These are phyloP conservation scores for Gracilaria gracilis DNA, from an alignment of 23 red algal species.

Conservation along the genomic window DNA sequence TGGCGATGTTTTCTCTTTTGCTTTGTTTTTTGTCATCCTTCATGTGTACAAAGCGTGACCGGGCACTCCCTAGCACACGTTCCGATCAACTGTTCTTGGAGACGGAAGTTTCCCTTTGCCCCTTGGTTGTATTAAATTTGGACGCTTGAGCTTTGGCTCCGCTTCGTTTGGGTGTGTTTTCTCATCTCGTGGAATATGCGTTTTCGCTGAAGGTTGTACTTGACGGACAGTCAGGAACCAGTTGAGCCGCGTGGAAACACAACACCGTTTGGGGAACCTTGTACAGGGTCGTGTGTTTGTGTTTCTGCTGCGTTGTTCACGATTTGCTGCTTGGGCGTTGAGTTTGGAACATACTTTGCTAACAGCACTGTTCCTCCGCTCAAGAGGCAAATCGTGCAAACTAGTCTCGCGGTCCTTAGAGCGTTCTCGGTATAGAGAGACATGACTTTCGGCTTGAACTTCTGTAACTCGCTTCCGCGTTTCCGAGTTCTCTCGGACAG, in stretches of 20 bases:
- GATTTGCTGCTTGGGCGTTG: constrained; percentile 13
- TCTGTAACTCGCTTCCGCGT: not conserved
- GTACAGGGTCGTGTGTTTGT: constrained; percentile 26
- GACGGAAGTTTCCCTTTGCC: constrained; percentile 5
- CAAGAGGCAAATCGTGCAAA: constrained; percentile 10
- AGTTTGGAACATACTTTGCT: constrained; percentile 9
- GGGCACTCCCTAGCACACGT: not conserved
- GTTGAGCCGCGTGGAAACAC: constrained; percentile 19
- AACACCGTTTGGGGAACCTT: constrained; percentile 26
- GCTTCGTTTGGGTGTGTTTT: constrained; percentile 42
- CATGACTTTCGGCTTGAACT: constrained; percentile 24
- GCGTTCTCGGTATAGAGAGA: not conserved
- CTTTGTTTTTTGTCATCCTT: constrained; percentile 18
- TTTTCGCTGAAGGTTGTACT: constrained; percentile 16
- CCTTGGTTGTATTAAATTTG: constrained; percentile 52
- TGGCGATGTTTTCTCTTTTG: not conserved
- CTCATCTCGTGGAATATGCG: constrained; percentile 24
- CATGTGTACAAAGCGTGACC: constrained; percentile 5
- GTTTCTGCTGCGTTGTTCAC: constrained; percentile 26
- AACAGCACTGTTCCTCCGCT: not conserved
- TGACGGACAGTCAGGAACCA: constrained; percentile 8
- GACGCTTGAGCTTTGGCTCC: constrained; percentile 46
- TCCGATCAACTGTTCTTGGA: not conserved
- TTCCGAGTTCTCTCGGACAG: not conserved
- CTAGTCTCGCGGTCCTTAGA: constrained; percentile 43